These are phyloP conservation scores for Blastobotrys mokoenaii DNA, from an alignment of 805 yeast species.

Conservation along the genomic window DNA sequence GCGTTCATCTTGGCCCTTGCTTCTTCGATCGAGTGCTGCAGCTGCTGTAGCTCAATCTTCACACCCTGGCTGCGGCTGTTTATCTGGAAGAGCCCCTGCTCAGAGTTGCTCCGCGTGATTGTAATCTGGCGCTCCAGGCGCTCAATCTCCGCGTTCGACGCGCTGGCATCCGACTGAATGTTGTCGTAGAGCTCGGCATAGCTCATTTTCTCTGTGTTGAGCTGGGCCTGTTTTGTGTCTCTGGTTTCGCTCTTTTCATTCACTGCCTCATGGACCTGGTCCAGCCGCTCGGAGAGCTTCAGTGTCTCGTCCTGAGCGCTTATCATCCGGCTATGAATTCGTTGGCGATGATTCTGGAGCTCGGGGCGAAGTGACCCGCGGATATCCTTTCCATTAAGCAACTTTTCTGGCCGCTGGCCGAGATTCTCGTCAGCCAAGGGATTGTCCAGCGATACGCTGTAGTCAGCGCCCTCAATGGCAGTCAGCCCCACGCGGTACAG, in stretches of 20 bases:
- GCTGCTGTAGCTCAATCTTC: conserved; percentile 44
- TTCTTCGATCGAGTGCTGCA: conserved; percentile 36
- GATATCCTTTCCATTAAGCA: conserved; percentile 34
- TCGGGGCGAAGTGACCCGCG: conserved; percentile 30
- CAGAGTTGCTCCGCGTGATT: conserved; percentile 38
- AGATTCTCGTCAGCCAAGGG: conserved; percentile 35
- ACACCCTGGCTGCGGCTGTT: conserved; percentile 43
- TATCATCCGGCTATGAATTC: conserved; percentile 39
- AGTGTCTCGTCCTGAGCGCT: conserved; percentile 49
- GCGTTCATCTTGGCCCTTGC: conserved; percentile 43
- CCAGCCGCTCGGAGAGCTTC: conserved; percentile 50
- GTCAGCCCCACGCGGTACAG: conserved; percentile 40
- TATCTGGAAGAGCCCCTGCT: conserved; percentile 43
- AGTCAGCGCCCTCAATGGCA: conserved; percentile 18
- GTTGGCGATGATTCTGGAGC: conserved; percentile 38
- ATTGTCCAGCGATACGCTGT: conserved; percentile 36
- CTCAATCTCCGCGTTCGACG: conserved; percentile 58
- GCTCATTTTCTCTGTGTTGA: conserved; percentile 42
- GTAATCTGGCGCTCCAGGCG: conserved; percentile 51
- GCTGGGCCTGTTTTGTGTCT: conserved; percentile 49
- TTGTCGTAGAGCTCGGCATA: conserved; percentile 50
- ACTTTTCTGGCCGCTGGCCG: conserved; percentile 38
- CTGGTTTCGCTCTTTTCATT: conserved; percentile 48
- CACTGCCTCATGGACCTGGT: conserved; percentile 45
- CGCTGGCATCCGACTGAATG: conserved; percentile 43